Base-by-base conservation (phyloP, 345 rosid genomes). In the Firmiana major region DNA sequence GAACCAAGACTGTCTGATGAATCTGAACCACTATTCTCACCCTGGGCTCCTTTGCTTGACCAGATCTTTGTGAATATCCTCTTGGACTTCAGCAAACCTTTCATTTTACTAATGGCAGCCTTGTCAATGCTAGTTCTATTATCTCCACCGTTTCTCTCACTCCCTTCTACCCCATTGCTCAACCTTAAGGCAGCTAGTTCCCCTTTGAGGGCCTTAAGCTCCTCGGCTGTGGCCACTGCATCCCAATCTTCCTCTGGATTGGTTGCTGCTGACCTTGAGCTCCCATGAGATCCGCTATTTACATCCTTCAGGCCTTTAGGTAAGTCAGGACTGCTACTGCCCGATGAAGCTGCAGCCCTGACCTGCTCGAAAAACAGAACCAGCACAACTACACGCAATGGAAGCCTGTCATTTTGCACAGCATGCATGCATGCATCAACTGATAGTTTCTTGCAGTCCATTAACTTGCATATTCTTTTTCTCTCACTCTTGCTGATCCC, bases 361-460 rank as follows among this genome's bases (percentile, higher is more conserved):
- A 90, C 92, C 82, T 92, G 97, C 81, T 93, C 98, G 0, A 91
- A 93, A 83, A 91, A 93, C 73, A 91, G 94, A 63, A 90, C 89
- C 80, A 90, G 98, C 9, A 91, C 94, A 31, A 93, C 90, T 0
- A 91, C 94, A 2, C 98, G 91, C 63, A 91, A 51, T 0, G 97
- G 98, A 9, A 93, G 94, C 77, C 97, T 78, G 79, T 91, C 97
- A 10, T 93, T 93, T 75, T 93, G 98, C 80, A 93, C 97, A 0
- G 92, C 98, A 24, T 90, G 98, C 91, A 88, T 83, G 79, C 95
- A 89, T 9, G 98, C 95, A 59, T 93, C 95, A 9, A 83, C 92
- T 0, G 98, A 91, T 28, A 93, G 89, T 79, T 93, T 93, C 84
- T 90, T 80, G 84, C 98, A 93, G 81, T 93, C 97, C 98, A 93